Conservation (phyloP, 2,329 filamentous ascomycete species). For the Phyllosticta paracitricarpa region DNA sequence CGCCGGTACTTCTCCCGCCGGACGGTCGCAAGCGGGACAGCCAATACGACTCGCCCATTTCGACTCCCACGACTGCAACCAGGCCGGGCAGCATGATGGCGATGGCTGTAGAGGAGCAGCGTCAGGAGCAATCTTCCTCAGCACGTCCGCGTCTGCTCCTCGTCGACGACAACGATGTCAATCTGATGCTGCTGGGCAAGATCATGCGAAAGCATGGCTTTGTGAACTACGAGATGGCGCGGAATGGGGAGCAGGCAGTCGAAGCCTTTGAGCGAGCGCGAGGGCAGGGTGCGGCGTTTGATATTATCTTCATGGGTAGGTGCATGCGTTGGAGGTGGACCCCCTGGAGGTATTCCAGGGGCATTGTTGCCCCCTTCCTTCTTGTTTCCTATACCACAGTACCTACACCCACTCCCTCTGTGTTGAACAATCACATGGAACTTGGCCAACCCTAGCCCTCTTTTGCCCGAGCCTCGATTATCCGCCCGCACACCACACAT, state of each 20-base stretch:
- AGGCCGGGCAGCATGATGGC: conserved; percentile 15
- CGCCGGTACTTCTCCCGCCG: background rate
- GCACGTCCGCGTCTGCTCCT: conserved; percentile 21
- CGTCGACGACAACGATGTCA: conserved; percentile 32
- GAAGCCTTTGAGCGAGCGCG: conserved; percentile 24
- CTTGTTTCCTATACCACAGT: background rate
- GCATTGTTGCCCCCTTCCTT: background rate
- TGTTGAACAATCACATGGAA: no score
- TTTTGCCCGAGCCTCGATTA: background rate
- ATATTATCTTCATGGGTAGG: conserved; percentile 27
- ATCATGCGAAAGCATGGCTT: conserved; percentile 27
- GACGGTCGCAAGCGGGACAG: background rate
- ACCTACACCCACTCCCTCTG: no score
- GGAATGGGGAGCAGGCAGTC: conserved; percentile 18
- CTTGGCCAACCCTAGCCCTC: no score
- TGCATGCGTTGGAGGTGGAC: background rate
- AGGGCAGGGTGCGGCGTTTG: conserved; percentile 14
- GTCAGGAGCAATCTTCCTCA: background rate
- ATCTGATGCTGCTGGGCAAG: conserved; percentile 26
- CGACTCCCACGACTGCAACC: conserved; percentile 6
- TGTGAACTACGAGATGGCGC: conserved; percentile 22
- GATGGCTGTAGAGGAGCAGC: conserved; percentile 11
- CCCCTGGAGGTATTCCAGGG: background rate
- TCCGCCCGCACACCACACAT: background rate
- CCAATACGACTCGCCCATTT: conserved; percentile 1